Percentiles rank a stretch among this genome's conserved stretches.
These are phyloP conservation scores for Chamaecyparis obtusa DNA, from an alignment of 75 land plant genomes.

Conservation along the genomic window DNA sequence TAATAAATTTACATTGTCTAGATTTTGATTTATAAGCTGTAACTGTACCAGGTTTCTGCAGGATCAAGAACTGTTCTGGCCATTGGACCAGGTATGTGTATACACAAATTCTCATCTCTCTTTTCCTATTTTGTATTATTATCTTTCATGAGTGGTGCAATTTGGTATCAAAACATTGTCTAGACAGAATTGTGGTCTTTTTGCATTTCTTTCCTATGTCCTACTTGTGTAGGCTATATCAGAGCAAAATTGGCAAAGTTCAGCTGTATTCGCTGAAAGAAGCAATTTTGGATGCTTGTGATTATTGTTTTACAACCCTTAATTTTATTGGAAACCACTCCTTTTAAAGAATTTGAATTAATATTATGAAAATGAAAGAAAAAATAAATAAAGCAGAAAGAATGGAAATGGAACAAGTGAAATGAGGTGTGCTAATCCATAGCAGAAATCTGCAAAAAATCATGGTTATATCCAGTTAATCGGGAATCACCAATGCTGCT, in stretches of 20 bases:
- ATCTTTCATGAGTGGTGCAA: neutral
- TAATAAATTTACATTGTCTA: neutral
- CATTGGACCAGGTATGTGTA: slow-evolving; percentile 78
- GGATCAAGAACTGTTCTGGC: slow-evolving; percentile 97
- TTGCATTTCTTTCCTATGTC: neutral
- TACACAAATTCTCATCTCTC: slow-evolving; percentile 1
- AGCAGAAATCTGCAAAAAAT: too few species aligned
- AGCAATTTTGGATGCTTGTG: neutral
- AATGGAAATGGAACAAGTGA: neutral
- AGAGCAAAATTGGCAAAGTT: neutral
- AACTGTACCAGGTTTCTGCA: slow-evolving; percentile 61
- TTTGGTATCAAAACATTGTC: neutral
- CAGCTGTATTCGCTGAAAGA: neutral
- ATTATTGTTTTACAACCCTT: neutral
- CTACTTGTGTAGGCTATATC: neutral
- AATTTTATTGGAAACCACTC: neutral
- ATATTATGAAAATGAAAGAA: neutral
- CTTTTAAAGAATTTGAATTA: neutral
- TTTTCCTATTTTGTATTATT: neutral
- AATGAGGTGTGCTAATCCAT: neutral
- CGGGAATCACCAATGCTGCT: too few species aligned
- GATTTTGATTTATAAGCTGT: neutral
- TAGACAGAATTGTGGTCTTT: neutral
- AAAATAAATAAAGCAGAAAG: neutral
- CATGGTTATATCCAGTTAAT: too few species aligned